Base-by-base conservation (phyloP, 768 basidiomycete species). In the Suillus decipiens region DNA sequence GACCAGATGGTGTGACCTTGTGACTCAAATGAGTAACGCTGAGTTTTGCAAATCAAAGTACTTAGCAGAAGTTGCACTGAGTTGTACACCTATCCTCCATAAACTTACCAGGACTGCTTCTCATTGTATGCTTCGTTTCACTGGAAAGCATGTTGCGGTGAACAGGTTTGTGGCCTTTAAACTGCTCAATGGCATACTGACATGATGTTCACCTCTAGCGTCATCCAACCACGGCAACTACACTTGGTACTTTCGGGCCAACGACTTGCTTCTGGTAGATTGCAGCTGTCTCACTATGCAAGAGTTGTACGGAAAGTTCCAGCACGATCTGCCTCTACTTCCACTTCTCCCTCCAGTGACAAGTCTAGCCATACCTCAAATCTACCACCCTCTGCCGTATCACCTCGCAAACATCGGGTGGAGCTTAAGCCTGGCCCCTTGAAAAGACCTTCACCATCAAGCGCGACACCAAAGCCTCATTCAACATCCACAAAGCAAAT, bases 401-500 rank as follows among this genome's bases (percentile, higher is more conserved):
- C 72, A 5, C 45, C 68, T 60, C 69, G 72, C 7, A 81, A 78
- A 62, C 73, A 71, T 51, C 83, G 86, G 72, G 75, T 89, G 57
- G 86, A 89, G 63, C 77, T 90, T 17, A 83, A 85, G 28, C 90
- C 90, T 1, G 85, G 78, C 2, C 90, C 89, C 33, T 75, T 89
- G 56, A 86, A 85, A 63, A 77, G 76, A 0, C 69, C 74, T 51
- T 61, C 75, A 14, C 66, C 74, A 71, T 48, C 47, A 66, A 47
- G 56, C 55, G 34, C 68, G 63, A 39, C 70, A 60, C 54, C 71
- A 64, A 12, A 53, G 28, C 17, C 67, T 54, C 17, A 78, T 66
- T 37, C 72, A 69, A 5, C 66, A 75, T 47, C 66, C 72, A 1
- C 60, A 77, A 24, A 63, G 60, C 33, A 64, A 72, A n/a, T 59